Base-by-base conservation (phyloP, 495 filamentous ascomycete genomes). In the Eremomyces bilateralis region DNA sequence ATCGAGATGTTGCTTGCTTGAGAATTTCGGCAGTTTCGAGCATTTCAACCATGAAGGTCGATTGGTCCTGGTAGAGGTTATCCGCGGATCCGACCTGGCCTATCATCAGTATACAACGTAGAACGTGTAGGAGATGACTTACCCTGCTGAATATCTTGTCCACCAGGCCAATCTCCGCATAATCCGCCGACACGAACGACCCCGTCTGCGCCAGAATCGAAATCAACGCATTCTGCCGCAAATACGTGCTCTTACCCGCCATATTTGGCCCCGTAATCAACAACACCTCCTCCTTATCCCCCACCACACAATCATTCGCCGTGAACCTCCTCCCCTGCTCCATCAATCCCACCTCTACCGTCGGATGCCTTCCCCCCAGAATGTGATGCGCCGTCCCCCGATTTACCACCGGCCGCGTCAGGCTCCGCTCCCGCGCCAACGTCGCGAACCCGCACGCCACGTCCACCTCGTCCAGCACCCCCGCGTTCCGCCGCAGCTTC, bases 201-300 rank as follows among this genome's bases (percentile, higher is more conserved):
- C 88, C 88, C 0, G 79, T 72, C 51, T 97, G 88, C 0, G 90
- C 84, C 5, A 97, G 66, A 37, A 97, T 80, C 3, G 76, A 78
- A 45, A 94, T 90, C 36, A 97, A 60, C 1, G 88, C 88, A 54
- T 91, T 94, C 38, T 94, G 88, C 1, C 90, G 73, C 2, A 97
- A 60, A 48, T 90, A 97, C 0, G 88, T 97, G 49, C 73, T 81
- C 56, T 97, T 97, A 20, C 88, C 88, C 4, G 75, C 90, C 88
- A 97, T 97, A 58, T 97, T 97, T n/a, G 90, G 88, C 3, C 88
- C 88, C 1, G 85, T 94, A 42, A 97, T 78, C 18, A 97, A 65
- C 76, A 80, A 85, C 28, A 83, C 64, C 2, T 67, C 60, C 43
- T 85, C 76, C 25, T 59, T 45, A 17, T 60, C 63, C 3, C 36